Conservation (phyloP, 129 eudicot species). For the Saposhnikovia divaricata region DNA sequence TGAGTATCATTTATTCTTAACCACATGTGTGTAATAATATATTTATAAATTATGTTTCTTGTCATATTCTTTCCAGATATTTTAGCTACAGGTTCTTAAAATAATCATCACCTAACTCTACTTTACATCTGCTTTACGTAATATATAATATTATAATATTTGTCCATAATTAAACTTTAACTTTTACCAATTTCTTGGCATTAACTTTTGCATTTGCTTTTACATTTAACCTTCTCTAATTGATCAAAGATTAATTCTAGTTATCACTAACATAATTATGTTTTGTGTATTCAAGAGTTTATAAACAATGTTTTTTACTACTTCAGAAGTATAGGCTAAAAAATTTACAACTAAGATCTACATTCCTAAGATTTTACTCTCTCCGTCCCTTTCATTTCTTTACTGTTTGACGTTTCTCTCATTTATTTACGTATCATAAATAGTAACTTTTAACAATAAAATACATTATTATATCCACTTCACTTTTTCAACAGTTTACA, state of each 20-base stretch:
- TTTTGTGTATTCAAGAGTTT: not conserved
- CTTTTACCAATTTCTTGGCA: not conserved
- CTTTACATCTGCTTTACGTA: not conserved
- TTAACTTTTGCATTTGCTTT: not conserved
- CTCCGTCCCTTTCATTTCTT: no score
- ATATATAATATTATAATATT: not conserved
- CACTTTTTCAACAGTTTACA: no score
- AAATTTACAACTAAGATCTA: not conserved
- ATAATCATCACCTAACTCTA: conserved; percentile 1
- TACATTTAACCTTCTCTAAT: not conserved
- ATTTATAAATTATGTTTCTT: not conserved
- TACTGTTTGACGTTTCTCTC: no score
- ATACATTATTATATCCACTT: no score
- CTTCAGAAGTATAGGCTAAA: not conserved
- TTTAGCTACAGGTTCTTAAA: not conserved
- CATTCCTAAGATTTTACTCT: not conserved
- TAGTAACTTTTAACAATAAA: no score
- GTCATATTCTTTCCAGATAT: not conserved
- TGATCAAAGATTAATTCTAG: not conserved
- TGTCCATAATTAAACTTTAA: not conserved
- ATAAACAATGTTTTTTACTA: not conserved
- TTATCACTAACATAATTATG: not conserved
- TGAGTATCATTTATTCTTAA: not conserved
- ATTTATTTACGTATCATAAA: no score
- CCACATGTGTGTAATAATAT: not conserved